Conservation (phyloP, 495 filamentous ascomycete species). For the Hypoxylon fuscum region DNA sequence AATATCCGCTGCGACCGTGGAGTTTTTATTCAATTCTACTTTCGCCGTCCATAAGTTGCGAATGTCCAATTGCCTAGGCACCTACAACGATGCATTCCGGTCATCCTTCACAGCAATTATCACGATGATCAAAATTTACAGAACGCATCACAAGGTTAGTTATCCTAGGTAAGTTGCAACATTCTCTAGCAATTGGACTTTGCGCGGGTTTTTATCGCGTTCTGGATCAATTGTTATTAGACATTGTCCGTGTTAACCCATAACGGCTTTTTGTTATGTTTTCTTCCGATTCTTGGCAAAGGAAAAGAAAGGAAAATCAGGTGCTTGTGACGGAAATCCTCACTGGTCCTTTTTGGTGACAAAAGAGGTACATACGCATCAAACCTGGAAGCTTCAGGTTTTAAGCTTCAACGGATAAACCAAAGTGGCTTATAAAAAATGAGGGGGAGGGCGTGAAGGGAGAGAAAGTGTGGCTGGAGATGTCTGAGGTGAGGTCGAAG, state of each 20-base stretch:
- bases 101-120: constrained; percentile 8
- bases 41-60: background rate
- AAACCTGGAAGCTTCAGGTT: constrained; percentile 11
- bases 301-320: constrained; percentile 2
- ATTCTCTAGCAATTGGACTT: constrained; percentile 13
- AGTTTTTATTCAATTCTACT: constrained; percentile 4
- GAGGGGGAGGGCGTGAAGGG: constrained; percentile 9
- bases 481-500: constrained; percentile 31
- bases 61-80: background rate
- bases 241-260: constrained; percentile 3
- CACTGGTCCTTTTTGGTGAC: background rate
- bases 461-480: constrained; percentile 30
- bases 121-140: background rate
- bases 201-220: too few species aligned
- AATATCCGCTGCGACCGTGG: constrained; percentile 23
- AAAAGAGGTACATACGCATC: constrained; percentile 14
- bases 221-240: too few species aligned
- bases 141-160: constrained; percentile 10
- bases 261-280: constrained; percentile 4
- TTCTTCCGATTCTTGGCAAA: constrained; percentile 3
- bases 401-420: constrained; percentile 24
- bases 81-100: background rate
- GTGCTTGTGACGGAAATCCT: background rate
- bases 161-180: constrained; percentile 10
- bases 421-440: constrained; percentile 33